Base-by-base conservation (phyloP, 2,329 filamentous ascomycete genomes). In the Colletotrichum spinosum region DNA sequence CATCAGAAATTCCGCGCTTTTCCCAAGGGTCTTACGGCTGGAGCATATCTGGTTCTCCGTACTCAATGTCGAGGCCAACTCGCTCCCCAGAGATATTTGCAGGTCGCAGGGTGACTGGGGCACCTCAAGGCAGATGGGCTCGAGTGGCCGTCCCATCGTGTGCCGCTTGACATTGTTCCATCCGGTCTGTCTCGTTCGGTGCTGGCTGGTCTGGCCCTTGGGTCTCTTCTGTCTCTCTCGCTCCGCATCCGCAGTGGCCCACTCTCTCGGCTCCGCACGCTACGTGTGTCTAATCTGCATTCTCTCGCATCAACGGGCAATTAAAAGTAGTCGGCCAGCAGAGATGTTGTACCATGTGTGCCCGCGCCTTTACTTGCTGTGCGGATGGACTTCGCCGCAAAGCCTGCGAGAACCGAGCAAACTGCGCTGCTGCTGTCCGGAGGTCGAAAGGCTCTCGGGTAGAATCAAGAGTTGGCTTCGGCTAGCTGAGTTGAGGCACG, bases 211-310 rank as follows among this genome's bases (percentile, higher is more conserved):
- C 55, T 52, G 34, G 34, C 41, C 49, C 39, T 56, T 44, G 45
- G 25, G 13, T 51, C 55, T 44, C 57, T 46, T 51, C 57, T 48
- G 46, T 62, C 51, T 60, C 34, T 42, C 11, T 41, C 62, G 41
- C 51, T 56, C 62, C 51, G 57, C 46, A 62, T 53, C 62, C 46
- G 57, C 46, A 62, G 58, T 61, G 58, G 52, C 52, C 52, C 58
- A 65, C 62, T 55, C 58, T 62, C 58, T 52, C 62, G 62, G 52
- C 58, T 62, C 62, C 52, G 52, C 52, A 58, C 46, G 58, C 41
- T 56, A 52, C 62, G 56, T 61, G 41, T 33, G 15, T 44, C 25
- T 58, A 38, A 59, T 53, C 52, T 49, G 52, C 62, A 62, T 17
- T 56, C 25, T 56, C 46, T 62, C 58, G 52, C 62, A 52, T 52